These are phyloP conservation scores for Sclerotinia borealis DNA, from an alignment of 2,329 filamentous ascomycete species.

Conservation along the genomic window DNA sequence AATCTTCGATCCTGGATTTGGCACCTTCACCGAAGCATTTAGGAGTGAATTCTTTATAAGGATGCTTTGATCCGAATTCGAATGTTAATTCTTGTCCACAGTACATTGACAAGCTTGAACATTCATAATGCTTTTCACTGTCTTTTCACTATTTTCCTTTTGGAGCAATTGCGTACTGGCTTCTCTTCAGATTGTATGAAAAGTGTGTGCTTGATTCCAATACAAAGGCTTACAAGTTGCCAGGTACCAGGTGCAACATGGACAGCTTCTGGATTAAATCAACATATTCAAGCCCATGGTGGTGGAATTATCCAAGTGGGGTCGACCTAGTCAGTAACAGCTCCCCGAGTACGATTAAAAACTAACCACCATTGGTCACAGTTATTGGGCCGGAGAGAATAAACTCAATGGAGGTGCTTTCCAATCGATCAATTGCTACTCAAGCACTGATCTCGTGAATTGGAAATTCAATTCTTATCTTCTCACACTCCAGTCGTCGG, in stretches of 20 bases:
- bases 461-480: constrained; percentile 58
- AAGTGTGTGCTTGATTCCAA: too few species aligned
- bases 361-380: not conserved
- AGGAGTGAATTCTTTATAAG: not conserved
- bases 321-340: constrained; percentile 37
- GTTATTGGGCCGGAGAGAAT: constrained; percentile 57
- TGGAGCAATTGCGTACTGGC: constrained; percentile 1
- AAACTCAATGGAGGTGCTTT: constrained; percentile 57
- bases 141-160: not conserved
- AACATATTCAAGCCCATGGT: constrained; percentile 61
- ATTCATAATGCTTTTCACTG: not conserved
- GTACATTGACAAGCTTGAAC: not conserved
- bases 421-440: constrained; percentile 63
- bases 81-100: not conserved
- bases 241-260: constrained; percentile 30
- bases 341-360: not conserved
- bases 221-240: not conserved
- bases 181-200: constrained; percentile 9
- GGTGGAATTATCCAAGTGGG: constrained; percentile 55
- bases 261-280: constrained; percentile 33
- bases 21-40: too few species aligned
- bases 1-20: not conserved
- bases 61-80: not conserved
- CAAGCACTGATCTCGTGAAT: constrained; percentile 54
- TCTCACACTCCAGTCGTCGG: constrained; percentile 45